Evolutionary conservation across 257 asterid species (phyloP), one percentile per base, ranked within the genome.

Genomic region (Capsicum baccatum): DNA sequence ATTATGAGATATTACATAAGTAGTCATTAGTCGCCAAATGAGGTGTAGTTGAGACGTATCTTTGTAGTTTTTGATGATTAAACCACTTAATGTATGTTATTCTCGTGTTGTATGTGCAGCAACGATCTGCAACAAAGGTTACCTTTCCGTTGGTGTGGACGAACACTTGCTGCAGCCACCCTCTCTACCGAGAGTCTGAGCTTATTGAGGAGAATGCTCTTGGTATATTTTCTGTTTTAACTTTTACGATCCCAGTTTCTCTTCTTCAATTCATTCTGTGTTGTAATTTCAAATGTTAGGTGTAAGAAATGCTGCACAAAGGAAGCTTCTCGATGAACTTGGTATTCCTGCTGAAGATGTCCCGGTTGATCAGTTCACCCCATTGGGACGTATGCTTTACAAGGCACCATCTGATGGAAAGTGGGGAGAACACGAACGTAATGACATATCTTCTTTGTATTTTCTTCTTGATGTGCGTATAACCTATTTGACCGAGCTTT

Each of bases 371-470:
- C 91, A 93, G 86, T 96, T 96, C 83, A 89, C 90, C 14, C 93
- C 98, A 4, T 84, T 96, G 92, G 99, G 99, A 1, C 98, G 99
- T 73, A 96, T 96, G 71, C 94, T 94, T 66, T 96, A 96, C 92
- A 94, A 94, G 87, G 99, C 99, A 47, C 98, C 99, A 13, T 94
- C 99, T 16, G 99, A 96, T 86, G 99, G 99, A 69, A 94, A 92
- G 87, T 96, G 99, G 99, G 99, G 99, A 85, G 99, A 96, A 83
- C 99, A 96, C 81, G 99, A 96, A 91, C 83, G 99, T 96, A 90
- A 92, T 69, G 62, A 8, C 16, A 9, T 33, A 14, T 78, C 81
- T 26, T 9, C 62, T 26, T 76, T 54, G 26, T 78, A 26, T 55
- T 76, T 76, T 13, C 0, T 12, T 74, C 11, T 52, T 74, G 8